Evolutionary conservation across 345 rosid genomes (phyloP).

Genomic region (Psidium guajava): DNA sequence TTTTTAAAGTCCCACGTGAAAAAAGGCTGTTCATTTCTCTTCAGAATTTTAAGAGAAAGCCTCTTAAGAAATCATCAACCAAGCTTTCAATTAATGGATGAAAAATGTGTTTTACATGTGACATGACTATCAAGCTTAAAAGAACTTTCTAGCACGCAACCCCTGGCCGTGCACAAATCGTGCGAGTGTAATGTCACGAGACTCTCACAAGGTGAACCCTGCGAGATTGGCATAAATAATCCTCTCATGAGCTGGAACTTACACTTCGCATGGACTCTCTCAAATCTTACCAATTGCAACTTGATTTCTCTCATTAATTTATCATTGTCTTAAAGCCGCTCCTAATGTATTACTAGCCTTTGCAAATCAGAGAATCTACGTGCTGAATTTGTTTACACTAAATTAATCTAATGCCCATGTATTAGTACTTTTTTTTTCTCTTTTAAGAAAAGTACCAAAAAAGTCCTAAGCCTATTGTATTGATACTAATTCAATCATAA

Average conservation of each 20-base stretch:
- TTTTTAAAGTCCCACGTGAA: not conserved
- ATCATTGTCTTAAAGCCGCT: no score
- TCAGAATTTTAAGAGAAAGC: not conserved
- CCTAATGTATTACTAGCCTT: not conserved
- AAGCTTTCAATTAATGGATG: not conserved
- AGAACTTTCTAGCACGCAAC: not conserved
- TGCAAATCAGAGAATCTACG: not conserved
- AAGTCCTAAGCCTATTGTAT: no score
- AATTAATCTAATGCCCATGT: not conserved
- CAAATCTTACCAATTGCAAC: no score
- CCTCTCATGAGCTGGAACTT: not conserved
- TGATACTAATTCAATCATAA: no score
- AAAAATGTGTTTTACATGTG: not conserved
- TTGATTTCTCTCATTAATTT: not conserved
- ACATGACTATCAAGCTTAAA: not conserved
- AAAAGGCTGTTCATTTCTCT: not conserved
- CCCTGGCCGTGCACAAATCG: fast-evolving
- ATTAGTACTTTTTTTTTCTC: not conserved
- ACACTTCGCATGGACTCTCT: not conserved
- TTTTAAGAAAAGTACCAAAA: not conserved
- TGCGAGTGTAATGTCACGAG: not conserved
- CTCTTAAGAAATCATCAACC: not conserved
- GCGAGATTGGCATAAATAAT: not conserved
- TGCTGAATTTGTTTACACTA: not conserved
- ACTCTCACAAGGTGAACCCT: not conserved